A percentile compares a stretch with the other conserved stretches of the same genome.
These are phyloP conservation scores for Clarireedia hainanense DNA, from an alignment of 2,329 filamentous ascomycete genomes.

Conservation along the genomic window DNA sequence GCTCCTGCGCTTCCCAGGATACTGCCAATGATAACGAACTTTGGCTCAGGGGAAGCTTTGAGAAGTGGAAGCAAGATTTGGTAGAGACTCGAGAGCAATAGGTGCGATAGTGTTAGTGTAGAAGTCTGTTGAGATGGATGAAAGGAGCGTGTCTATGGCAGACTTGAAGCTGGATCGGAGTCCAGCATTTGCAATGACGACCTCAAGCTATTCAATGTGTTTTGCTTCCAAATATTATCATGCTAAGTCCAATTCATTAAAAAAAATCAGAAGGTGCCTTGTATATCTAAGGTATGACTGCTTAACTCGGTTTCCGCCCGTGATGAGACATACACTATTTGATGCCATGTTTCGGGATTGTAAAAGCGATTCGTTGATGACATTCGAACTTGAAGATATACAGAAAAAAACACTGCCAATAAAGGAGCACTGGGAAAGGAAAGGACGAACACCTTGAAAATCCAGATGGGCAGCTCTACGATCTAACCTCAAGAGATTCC, in stretches of 20 bases:
- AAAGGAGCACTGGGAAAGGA: too few species aligned
- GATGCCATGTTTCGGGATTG: not conserved
- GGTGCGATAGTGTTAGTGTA: constrained; percentile 37
- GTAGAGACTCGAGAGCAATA: constrained; percentile 32
- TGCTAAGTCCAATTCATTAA: constrained; percentile 29
- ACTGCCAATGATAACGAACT: constrained; percentile 32
- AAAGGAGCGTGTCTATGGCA: constrained; percentile 28
- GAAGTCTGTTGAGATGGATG: constrained; percentile 32
- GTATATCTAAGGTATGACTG: not conserved
- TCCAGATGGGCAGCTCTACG: too few species aligned
- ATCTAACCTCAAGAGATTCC: too few species aligned
- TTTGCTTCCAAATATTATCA: constrained; percentile 18
- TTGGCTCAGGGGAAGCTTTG: constrained; percentile 26
- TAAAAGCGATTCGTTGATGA: too few species aligned
- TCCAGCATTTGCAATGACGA: constrained; percentile 45
- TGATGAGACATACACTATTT: constrained; percentile 20
- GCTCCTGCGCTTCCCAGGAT: constrained; percentile 20
- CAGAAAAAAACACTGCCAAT: too few species aligned
- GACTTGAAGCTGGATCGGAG: constrained; percentile 28
- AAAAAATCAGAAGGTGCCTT: not conserved
- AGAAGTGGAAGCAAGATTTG: constrained; percentile 36
- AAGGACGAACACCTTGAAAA: too few species aligned
- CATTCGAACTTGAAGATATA: too few species aligned
- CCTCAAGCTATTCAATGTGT: constrained; percentile 36
- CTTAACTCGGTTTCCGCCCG: constrained; percentile 24